Base-by-base conservation (phyloP, 176 grass and related monocot species). In the Urochloa ruziziensis region DNA sequence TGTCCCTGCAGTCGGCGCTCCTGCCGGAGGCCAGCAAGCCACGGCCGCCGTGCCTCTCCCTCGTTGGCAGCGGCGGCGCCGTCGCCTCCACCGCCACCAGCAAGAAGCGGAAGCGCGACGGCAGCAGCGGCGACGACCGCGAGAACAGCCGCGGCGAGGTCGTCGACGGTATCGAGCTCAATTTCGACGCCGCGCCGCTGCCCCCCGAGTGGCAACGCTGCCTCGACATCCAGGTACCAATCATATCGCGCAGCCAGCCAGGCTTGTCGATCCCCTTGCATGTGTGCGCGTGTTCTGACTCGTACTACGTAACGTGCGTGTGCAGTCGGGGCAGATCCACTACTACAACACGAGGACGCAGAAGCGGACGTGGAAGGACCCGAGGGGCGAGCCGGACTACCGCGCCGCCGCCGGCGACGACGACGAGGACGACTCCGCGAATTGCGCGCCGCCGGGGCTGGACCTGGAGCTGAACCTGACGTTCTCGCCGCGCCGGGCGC, bases 281-380 rank as follows among this genome's bases (percentile, higher is more conserved):
- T 42, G 39, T 37, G 35, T 5, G 35, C 35, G 35, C 35, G 39
- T 12, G 14, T 6, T 37, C 15, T 57, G 30, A 35, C 53, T 30
- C 34, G 54, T 66, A 2, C n/a, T 23, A 2, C 12, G 2, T 1
- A 29, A 24, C 17, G n/a, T 40, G 1, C 23, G 6, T 28, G 37
- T 82, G 67, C 80, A 97, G 94, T 97, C 94, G 0, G 94, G 94
- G 25, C 87, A 85, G 74, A 97, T 97, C 44, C 80, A 90, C 83
- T 97, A 89, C 87, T 97, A 97, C 94, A 94, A 97, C 89, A 94
- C 92, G 43, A 90, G 85, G 88, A 97, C 94, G 59, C 89, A 92
- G 70, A 90, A 86, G 85, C 91, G 94, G 80, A 94, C 94, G 72
- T 81, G 24, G 67, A 87, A 77, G 57, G 95, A 97, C 51, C 95